Conservation (phyloP, 495 filamentous ascomycete species). For the Ascodesmis nigricans region DNA sequence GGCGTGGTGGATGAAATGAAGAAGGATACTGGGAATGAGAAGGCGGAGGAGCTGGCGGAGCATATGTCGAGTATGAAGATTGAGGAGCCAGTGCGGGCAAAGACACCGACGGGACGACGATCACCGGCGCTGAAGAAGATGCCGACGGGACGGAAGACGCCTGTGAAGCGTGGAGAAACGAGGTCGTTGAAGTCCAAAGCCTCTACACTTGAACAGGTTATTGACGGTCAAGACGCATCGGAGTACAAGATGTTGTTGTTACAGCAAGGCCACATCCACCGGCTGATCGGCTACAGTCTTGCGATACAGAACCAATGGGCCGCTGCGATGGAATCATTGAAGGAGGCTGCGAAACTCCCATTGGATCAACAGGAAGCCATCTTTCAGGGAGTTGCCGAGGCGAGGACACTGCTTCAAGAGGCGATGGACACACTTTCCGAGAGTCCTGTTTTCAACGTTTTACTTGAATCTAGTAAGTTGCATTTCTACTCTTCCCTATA, state of each 20-base stretch:
- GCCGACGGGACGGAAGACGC: conserved; percentile 9
- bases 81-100: conserved; percentile 20
- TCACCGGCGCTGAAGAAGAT: conserved; percentile 8
- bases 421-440: conserved; percentile 44
- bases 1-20: conserved; percentile 10
- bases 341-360: conserved; percentile 26
- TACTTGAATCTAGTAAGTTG: conserved; percentile 79
- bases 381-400: conserved; percentile 33
- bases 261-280: conserved; percentile 38
- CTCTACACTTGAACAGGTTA: no score
- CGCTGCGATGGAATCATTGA: conserved; percentile 30
- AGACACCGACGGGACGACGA: conserved; percentile 12
- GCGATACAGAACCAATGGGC: conserved; percentile 34
- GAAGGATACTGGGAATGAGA: not conserved
- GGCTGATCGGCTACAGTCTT: conserved; percentile 37
- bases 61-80: conserved; percentile 24
- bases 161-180: conserved; percentile 12
- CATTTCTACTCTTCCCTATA: conserved; percentile 40
- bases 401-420: conserved; percentile 34
- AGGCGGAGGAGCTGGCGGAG: conserved; percentile 21
- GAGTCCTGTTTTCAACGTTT: conserved; percentile 68
- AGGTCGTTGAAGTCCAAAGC: conserved; percentile 20
- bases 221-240: no score
- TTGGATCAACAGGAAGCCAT: conserved; percentile 25
- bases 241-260: conserved; percentile 36